These are phyloP conservation scores for Ordospora pajunii DNA, from an alignment of 371 early-diverging fungal species.

Conservation along the genomic window DNA sequence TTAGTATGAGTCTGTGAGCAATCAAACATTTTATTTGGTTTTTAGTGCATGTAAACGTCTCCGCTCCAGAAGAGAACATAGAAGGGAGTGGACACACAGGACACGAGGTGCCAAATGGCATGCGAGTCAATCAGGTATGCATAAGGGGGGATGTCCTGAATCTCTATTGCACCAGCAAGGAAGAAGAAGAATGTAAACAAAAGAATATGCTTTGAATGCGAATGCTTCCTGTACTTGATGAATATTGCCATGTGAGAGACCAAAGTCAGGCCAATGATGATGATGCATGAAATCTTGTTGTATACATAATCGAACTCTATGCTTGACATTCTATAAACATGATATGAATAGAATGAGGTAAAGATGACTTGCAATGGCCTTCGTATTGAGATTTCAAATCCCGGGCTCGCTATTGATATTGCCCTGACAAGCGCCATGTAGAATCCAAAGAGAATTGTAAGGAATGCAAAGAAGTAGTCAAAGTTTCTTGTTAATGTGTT, in stretches of 20 bases:
- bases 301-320: slow-evolving; percentile 52
- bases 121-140: slow-evolving; percentile 53
- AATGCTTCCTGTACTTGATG: not conserved
- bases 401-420: not conserved
- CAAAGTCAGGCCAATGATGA: slow-evolving; percentile 23
- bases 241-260: slow-evolving; percentile 16
- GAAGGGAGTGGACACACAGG: slow-evolving; percentile 21
- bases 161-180: slow-evolving; percentile 37
- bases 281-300: slow-evolving; percentile 38
- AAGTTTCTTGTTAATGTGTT: slow-evolving; percentile 37
- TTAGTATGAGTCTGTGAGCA: too few relatives aligned
- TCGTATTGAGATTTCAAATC: not conserved
- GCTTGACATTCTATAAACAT: slow-evolving; percentile 45
- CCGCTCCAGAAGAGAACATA: slow-evolving; percentile 29
- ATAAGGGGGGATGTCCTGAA: slow-evolving; percentile 47
- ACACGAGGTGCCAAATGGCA: slow-evolving; percentile 50
- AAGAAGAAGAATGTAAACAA: slow-evolving; percentile 29
- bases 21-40: too few relatives aligned
- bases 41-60: slow-evolving; percentile 20
- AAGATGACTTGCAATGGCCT: not conserved
- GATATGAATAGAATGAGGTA: slow-evolving; percentile 24
- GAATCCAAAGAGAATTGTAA: slow-evolving; percentile 28
- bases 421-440: slow-evolving; percentile 26
- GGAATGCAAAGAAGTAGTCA: slow-evolving; percentile 53
- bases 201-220: slow-evolving; percentile 16